These are phyloP conservation scores for Talaromyces borbonicus DNA, from an alignment of 495 filamentous ascomycete species.

Conservation along the genomic window DNA sequence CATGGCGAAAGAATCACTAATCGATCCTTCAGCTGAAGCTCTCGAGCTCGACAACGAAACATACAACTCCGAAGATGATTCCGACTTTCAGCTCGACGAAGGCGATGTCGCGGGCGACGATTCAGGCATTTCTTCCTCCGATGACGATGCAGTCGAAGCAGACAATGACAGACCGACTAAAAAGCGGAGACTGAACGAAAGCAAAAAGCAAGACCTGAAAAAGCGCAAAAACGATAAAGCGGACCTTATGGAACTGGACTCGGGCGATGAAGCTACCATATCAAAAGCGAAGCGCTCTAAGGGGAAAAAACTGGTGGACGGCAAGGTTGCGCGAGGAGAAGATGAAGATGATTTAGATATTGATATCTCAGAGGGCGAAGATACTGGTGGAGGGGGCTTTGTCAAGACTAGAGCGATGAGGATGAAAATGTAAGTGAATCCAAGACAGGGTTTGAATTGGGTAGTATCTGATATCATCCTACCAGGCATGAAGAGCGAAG, in stretches of 20 bases:
- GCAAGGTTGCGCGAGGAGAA: constrained; percentile 25
- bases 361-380: constrained; percentile 42
- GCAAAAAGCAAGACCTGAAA: neutral
- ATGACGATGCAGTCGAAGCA: constrained; percentile 20
- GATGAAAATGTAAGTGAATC: constrained; percentile 41
- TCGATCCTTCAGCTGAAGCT: constrained; percentile 10
- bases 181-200: constrained; percentile 21
- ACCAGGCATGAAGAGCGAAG: constrained; percentile 55
- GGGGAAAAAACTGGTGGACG: constrained; percentile 21
- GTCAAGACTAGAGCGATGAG: constrained; percentile 73
- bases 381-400: constrained; percentile 65
- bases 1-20: neutral
- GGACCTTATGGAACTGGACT: constrained; percentile 39
- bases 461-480: neutral
- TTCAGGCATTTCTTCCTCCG: constrained; percentile 11
- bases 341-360: constrained; percentile 49
- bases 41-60: constrained; percentile 39
- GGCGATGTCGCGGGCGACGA: constrained; percentile 31
- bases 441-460: neutral
- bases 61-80: constrained; percentile 65
- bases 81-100: constrained; percentile 59
- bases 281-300: constrained; percentile 47
- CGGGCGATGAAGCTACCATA: constrained; percentile 75
- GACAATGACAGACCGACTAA: constrained; percentile 26
- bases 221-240: constrained; percentile 18